Base-by-base conservation (phyloP, 345 rosid species). In the Gossypium anomalum region DNA sequence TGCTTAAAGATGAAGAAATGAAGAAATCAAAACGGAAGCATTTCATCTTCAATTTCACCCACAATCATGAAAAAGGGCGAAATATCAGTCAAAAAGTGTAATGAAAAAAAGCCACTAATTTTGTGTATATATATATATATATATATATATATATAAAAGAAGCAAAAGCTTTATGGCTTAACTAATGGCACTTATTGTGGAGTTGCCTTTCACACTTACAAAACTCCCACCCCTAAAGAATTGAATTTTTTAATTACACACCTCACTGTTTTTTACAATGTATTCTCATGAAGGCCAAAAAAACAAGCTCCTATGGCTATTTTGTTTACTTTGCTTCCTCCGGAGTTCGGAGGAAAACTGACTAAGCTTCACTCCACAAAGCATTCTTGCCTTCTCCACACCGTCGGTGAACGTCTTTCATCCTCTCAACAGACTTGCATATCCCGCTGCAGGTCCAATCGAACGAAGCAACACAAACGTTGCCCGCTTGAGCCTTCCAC, bases 401-500 rank as follows among this genome's bases (percentile, higher is more conserved):
- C 38, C 93, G 85, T 73, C 88, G 84, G 79, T 90, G 95, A 79
- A 91, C 97, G 77, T 91, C 98, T 72, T 90, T 88, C 81, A 94
- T 89, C 77, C 97, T 83, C 78, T 92, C 97, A 0, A 85, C 92
- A 3, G 97, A 90, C 82, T 78, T 91, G 89, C 98, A 94, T 16
- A 94, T 80, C 60, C 97, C 97, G 13, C 97, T 89, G 83, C 97
- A 94, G 76, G 81, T 87, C 97, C 97, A 94, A 57, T 92, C 97
- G 47, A 90, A 94, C 27, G 95, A 92, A 77, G 98, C 98, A 78
- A 89, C 92, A 22, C 97, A 94, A 61, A 85, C 55, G 75, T 92
- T 94, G 75, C 98, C 97, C 0, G 98, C 98, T 78, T 92, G 98
- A 23, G 94, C 97, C 76, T 90, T 94, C 97, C 98, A 94, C 84